These are phyloP conservation scores for Ophiocordyceps camponoti-floridani DNA, from an alignment of 2,329 filamentous ascomycete genomes.

Conservation along the genomic window DNA sequence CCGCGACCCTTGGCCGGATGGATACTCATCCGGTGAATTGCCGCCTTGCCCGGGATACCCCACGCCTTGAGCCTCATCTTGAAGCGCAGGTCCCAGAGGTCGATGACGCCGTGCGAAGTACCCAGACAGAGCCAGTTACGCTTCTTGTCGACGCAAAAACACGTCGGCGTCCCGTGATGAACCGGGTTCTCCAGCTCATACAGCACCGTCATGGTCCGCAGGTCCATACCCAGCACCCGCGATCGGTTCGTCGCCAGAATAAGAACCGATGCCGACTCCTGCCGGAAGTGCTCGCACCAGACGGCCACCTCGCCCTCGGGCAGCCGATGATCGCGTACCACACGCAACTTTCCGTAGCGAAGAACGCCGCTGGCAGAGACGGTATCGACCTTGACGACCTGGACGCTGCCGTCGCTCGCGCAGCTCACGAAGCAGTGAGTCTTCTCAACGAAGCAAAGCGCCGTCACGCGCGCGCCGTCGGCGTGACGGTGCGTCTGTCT, in stretches of 20 bases:
- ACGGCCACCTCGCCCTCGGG: slow-evolving; percentile 58
- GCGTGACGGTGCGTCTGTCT: slow-evolving; percentile 70
- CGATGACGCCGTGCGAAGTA: slow-evolving; percentile 80
- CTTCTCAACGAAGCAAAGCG: slow-evolving; percentile 80
- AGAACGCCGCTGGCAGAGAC: slow-evolving; percentile 27
- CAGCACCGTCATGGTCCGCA: slow-evolving; percentile 68
- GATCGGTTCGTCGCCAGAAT: slow-evolving; percentile 76
- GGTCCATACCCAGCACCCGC: slow-evolving; percentile 66
- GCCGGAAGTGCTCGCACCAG: slow-evolving; percentile 84
- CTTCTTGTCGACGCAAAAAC: slow-evolving; percentile 73
- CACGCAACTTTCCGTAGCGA: slow-evolving; percentile 60
- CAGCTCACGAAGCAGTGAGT: slow-evolving; percentile 89
- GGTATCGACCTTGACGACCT: slow-evolving; percentile 67
- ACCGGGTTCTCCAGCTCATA: slow-evolving; percentile 75
- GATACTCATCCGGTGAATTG: slow-evolving; percentile 63
- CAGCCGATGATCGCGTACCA: slow-evolving; percentile 69
- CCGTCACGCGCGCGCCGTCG: slow-evolving; percentile 53
- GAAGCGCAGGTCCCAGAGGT: slow-evolving; percentile 96
- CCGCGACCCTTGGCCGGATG: slow-evolving; percentile 65
- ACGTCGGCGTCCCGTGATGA: slow-evolving; percentile 80
- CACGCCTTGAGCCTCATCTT: slow-evolving; percentile 72
- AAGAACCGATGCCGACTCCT: slow-evolving; percentile 65
- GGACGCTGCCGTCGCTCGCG: slow-evolving; percentile 74
- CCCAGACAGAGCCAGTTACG: slow-evolving; percentile 84
- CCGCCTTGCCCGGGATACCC: slow-evolving; percentile 65